These are phyloP conservation scores for Cordyceps militaris DNA, from an alignment of 2,329 filamentous ascomycete genomes.

Conservation along the genomic window DNA sequence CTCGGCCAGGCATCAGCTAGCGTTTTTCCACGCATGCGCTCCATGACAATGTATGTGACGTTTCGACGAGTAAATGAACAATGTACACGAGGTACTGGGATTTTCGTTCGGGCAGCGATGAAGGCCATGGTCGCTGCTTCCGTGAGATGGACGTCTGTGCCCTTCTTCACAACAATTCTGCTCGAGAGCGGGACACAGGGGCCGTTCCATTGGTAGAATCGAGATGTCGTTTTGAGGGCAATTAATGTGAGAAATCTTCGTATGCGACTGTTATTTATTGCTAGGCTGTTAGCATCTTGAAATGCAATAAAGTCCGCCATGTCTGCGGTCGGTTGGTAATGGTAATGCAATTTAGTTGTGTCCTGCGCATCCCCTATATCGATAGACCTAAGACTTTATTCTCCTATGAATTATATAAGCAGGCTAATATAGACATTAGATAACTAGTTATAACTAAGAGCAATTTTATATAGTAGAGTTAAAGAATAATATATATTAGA, in stretches of 20 bases:
- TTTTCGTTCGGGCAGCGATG: constrained; percentile 20
- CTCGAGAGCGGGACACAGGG: constrained; percentile 4
- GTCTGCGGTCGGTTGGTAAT: neutral
- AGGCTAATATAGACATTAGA: too few species aligned
- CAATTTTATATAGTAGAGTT: too few species aligned
- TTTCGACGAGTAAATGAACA: constrained; percentile 16
- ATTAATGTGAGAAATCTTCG: neutral
- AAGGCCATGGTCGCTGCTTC: constrained; percentile 27
- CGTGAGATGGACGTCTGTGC: constrained; percentile 14
- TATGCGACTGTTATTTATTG: neutral
- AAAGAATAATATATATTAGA: too few species aligned
- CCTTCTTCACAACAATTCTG: constrained; percentile 2
- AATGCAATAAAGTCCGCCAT: neutral
- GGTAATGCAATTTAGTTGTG: too few species aligned
- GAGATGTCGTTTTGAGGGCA: constrained; percentile 2
- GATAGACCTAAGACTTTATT: too few species aligned
- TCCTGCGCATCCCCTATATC: too few species aligned
- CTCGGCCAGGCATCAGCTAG: constrained; percentile 18
- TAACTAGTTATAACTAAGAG: too few species aligned
- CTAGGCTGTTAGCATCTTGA: neutral
- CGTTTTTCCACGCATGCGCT: constrained; percentile 17
- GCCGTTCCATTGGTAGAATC: neutral
- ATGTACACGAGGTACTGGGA: constrained; percentile 25
- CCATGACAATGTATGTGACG: constrained; percentile 24
- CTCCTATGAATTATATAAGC: too few species aligned